A percentile compares a stretch with the other conserved stretches of the same genome.
These are phyloP conservation scores for Furcasterigmium furcatum DNA, from an alignment of 2,329 filamentous ascomycete genomes.

Conservation along the genomic window DNA sequence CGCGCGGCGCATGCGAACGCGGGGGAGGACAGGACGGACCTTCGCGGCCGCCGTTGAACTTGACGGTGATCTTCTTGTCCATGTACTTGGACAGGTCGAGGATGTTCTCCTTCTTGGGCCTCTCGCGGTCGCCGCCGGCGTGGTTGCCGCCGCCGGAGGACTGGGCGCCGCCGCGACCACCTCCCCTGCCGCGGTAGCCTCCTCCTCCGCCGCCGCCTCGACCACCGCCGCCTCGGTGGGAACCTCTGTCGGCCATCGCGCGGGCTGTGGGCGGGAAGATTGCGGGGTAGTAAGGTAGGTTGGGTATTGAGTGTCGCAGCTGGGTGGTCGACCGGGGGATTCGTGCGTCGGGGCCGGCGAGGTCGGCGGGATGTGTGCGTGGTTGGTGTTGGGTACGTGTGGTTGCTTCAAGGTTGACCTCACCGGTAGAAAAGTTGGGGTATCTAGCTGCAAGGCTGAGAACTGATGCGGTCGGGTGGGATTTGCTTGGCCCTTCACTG, in stretches of 20 bases:
- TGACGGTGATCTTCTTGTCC: constrained; percentile 93
- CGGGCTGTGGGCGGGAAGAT: constrained; percentile 12
- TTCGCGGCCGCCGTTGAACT: constrained; percentile 93
- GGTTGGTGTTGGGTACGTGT: neutral
- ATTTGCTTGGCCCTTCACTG: too few relatives aligned
- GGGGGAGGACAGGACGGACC: too few relatives aligned
- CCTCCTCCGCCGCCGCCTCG: constrained; percentile 45
- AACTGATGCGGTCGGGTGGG: neutral
- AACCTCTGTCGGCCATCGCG: constrained; percentile 48
- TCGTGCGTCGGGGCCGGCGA: neutral
- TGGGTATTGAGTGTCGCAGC: too few relatives aligned
- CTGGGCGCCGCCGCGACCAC: constrained; percentile 29
- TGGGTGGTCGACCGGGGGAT: too few relatives aligned
- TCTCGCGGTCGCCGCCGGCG: constrained; percentile 50
- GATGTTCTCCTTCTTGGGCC: constrained; percentile 98
- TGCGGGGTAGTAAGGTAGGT: too few relatives aligned
- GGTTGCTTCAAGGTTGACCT: neutral
- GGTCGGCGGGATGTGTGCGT: neutral
- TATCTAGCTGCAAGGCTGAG: neutral
- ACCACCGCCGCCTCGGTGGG: constrained; percentile 37
- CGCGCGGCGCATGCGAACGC: constrained; percentile 35
- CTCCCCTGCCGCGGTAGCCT: constrained; percentile 37
- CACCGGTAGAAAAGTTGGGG: neutral
- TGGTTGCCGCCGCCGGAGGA: constrained; percentile 39
- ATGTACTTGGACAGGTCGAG: constrained; percentile 93